phyloP scores from a whole-genome alignment of 495 filamentous ascomycete species.

The Trichoderma erinaceum region DNA sequence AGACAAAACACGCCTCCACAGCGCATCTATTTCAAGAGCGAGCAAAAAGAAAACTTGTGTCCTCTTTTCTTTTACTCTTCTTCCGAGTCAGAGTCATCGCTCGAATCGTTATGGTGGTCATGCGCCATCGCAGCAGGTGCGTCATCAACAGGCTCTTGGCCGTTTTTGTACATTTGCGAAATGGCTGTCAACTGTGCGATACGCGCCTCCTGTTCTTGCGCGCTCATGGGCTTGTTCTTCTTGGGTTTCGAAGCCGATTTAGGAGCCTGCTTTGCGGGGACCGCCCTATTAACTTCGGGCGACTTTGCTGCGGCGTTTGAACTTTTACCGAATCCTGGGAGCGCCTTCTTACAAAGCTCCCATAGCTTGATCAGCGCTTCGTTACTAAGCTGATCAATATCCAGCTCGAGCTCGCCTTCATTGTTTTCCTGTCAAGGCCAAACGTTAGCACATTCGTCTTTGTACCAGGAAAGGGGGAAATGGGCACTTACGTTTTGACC shows the following conservation, averaged over 20 bases:
- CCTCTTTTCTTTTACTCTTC: conserved; percentile 5
- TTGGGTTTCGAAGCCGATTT: conserved; percentile 61
- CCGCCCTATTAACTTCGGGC: conserved; percentile 26
- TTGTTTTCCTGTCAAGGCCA: conserved; percentile 52
- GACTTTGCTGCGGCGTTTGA: conserved; percentile 26
- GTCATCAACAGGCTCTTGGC: conserved; percentile 10
- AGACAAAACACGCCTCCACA: background rate
- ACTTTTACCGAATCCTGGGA: conserved; percentile 48
- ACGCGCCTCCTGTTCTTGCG: conserved; percentile 81
- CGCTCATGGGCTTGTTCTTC: conserved; percentile 99
- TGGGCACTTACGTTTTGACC: conserved; percentile 55
- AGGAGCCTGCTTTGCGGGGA: conserved; percentile 32
- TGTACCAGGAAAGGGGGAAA: background rate
- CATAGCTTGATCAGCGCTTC: conserved; percentile 70
- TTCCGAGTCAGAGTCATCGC: conserved; percentile 19
- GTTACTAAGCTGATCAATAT: conserved; percentile 77
- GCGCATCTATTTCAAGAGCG: background rate
- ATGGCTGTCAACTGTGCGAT: conserved; percentile 71
- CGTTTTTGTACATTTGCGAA: conserved; percentile 23
- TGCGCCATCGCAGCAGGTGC: background rate
- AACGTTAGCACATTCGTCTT: background rate
- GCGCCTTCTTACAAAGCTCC: conserved; percentile 64
- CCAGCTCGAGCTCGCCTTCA: conserved; percentile 82
- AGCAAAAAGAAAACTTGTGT: background rate
- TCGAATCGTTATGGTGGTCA: conserved; percentile 10